phyloP scores from a whole-genome alignment of 768 basidiomycete genomes.

The Rhodotorula diobovata region DNA sequence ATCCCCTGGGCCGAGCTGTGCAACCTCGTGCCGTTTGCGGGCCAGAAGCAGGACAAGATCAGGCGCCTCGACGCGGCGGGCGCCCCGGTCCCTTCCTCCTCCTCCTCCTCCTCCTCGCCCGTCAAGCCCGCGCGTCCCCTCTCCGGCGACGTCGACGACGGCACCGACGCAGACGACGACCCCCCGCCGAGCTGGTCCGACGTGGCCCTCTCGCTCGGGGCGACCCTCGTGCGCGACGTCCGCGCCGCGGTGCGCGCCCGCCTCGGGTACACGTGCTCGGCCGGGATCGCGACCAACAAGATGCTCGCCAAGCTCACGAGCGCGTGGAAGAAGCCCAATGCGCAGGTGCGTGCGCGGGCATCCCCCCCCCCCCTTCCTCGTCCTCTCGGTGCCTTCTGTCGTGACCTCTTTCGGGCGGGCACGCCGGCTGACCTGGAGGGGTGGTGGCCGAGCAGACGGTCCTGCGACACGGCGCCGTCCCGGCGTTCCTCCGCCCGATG shows the following conservation, averaged over 20 bases:
- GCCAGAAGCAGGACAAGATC: constrained; percentile 30
- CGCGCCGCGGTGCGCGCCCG: constrained; percentile 62
- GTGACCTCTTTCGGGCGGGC: not conserved
- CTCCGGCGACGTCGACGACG: not conserved
- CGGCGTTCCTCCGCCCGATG: constrained; percentile 74
- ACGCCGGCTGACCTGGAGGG: constrained; percentile 4
- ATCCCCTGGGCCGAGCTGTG: constrained; percentile 61
- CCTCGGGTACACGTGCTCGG: constrained; percentile 69
- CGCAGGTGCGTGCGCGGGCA: constrained; percentile 57
- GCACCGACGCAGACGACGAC: not conserved
- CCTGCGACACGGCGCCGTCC: constrained; percentile 73
- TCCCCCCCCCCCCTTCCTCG: not conserved
- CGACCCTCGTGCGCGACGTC: constrained; percentile 74
- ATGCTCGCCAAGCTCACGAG: constrained; percentile 92
- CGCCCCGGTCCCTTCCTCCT: constrained; percentile 18
- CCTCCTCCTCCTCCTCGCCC: constrained; percentile 23
- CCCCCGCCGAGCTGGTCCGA: constrained; percentile 72
- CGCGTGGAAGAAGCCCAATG: constrained; percentile 85
- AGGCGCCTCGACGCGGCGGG: constrained; percentile 44
- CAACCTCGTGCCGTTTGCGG: constrained; percentile 56
- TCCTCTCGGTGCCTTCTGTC: not conserved
- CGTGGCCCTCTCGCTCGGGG: constrained; percentile 79
- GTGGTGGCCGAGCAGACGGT: constrained; percentile 59
- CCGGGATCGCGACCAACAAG: constrained; percentile 44
- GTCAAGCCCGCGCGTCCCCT: not conserved